Conservation (phyloP, 495 filamentous ascomycete genomes). For the Astrothelium subdiscretum region DNA sequence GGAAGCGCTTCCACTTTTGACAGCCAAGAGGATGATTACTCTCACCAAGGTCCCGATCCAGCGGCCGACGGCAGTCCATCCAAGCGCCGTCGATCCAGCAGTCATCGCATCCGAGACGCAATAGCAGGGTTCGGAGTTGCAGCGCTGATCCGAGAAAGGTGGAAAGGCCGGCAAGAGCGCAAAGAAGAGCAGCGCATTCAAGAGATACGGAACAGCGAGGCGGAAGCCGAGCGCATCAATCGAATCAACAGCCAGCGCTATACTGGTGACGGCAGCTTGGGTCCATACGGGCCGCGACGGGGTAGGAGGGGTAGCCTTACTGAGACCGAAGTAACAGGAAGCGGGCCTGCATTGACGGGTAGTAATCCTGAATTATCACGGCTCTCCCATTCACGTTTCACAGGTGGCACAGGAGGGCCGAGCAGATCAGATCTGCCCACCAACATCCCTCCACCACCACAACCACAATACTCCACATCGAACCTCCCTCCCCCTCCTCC, state of each 20-base stretch:
- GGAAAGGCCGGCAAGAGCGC: constrained; percentile 46
- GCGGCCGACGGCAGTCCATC: constrained; percentile 26
- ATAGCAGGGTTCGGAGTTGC: constrained; percentile 55
- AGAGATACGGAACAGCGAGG: constrained; percentile 42
- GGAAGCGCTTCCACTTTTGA: not conserved
- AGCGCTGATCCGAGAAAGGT: constrained; percentile 53
- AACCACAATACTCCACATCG: constrained; percentile 34
- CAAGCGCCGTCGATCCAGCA: constrained; percentile 18
- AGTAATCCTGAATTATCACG: constrained; percentile 23
- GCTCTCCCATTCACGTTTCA: not conserved
- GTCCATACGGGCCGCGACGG: not conserved
- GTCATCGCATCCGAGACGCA: constrained; percentile 48
- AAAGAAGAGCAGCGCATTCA: constrained; percentile 56
- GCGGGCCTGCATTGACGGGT: constrained; percentile 18
- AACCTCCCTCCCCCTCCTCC: constrained; percentile 35
- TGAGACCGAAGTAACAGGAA: not conserved
- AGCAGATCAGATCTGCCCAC: not conserved
- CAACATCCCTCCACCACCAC: constrained; percentile 17
- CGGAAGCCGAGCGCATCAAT: constrained; percentile 46
- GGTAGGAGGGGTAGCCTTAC: not conserved
- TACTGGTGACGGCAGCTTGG: constrained; percentile 17
- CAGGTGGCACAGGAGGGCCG: not conserved
- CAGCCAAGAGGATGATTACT: not conserved
- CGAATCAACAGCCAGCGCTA: constrained; percentile 18
- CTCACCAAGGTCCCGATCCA: constrained; percentile 14